Base-by-base conservation (phyloP, 345 rosid genomes). In the Aegle marmelos region DNA sequence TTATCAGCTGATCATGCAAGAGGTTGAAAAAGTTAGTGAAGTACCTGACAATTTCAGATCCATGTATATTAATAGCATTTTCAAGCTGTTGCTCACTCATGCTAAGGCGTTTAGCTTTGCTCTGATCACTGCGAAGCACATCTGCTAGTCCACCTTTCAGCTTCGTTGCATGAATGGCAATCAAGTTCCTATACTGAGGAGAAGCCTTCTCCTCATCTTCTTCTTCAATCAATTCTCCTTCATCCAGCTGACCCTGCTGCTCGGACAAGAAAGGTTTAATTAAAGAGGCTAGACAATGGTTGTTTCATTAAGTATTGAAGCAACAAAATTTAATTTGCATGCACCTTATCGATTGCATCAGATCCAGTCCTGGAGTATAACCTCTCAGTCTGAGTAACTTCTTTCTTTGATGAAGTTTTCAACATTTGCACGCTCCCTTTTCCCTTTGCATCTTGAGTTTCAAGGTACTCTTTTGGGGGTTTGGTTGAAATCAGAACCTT, bases 401-500 rank as follows among this genome's bases (percentile, higher is more conserved):
- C 79, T 68, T 73, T 79, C 48, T 41, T 68, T n/a, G 80, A 58
- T 56, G 81, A 45, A 53, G 57, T 30, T 62, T 76, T 54, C 50
- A 28, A 27, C 79, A 34, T 76, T 8, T 58, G 65, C 4, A 9
- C 6, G 5, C 39, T 10, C 61, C 73, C 79, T 73, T 77, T 75
- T 68, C 53, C 82, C 50, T 65, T 63, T 6, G 28, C 68, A 19
- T n/a, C 79, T 48, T 78, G 80, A 24, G 68, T 69, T 69, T 87
- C 89, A 19, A 85, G 90, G 81, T 88, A 89, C 77, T 91, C 94
- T 81, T 88, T 89, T 5, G 97, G 98, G 28, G 98, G 97, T 75
- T 91, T 92, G 28, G 98, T 94, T 41, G 97, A 94, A 78, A 94
- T 91, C 86, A 94, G 59, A 39, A 93, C 78, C 82, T 57, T 90